Evolutionary conservation across 306 rosid species (phyloP), one percentile per base, ranked within the genome.

Genomic region (Sicyos baderoa): DNA sequence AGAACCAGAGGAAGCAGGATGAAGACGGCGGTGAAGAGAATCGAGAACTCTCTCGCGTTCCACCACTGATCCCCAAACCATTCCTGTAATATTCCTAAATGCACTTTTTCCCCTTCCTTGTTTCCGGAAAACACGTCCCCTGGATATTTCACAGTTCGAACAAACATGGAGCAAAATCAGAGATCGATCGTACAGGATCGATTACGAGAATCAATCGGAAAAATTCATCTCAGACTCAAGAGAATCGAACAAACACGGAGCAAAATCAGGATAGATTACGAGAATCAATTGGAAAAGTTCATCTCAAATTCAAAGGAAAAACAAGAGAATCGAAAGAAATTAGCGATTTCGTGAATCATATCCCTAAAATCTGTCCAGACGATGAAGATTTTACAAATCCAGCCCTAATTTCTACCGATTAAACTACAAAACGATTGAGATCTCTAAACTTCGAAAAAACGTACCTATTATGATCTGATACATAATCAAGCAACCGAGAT

Each of bases 21-120:
- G 9, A 88, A 64, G 27, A 83, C 68, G 58, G 88, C 54, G 7
- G 80, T 84, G 75, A 90, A 22, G 1, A 93, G 51, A 44, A 88
- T 44, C 7, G 96, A 84, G 35, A 86, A 79, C 68, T 90, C 97
- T 9, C 97, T 79, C 0, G 95, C 80, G 79, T 84, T 93, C 99
- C 99, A 93, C 97, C 97, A 88, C 0, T 90, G 99, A 77, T 74
- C 16, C 27, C 99, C 99, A 81, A 90, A 93, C 97, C 91, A 93
- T 52, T 90, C 91, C 56, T 88, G 99, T 81, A 93, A 79, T 78
- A 93, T 72, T 5, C 99, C 99, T 76, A 87, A 72, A 72, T 93
- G 99, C 55, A 74, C 84, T 23, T 63, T 81, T 72, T 73, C 88
- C 71, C 74, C 84, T 13, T 58, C 18, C 9, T 77, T 77, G 45